Base-by-base conservation (phyloP, 1,139 yeast genomes). In the Yamadazyma pseudoaaseri region DNA sequence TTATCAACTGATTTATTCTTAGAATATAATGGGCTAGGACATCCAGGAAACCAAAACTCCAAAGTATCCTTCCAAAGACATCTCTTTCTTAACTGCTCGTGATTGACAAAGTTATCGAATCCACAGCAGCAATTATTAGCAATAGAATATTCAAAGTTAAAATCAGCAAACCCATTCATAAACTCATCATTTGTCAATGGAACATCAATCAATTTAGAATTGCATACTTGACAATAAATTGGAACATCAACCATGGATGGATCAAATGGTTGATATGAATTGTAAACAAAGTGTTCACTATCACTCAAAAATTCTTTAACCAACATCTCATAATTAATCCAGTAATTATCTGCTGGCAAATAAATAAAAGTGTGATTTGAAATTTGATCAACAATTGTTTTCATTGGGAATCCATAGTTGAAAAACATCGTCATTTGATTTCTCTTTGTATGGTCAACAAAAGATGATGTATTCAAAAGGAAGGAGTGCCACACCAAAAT, bases 401-500 rank as follows among this genome's bases (percentile, higher is more conserved):
- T 15, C 21, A 41, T 27, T 4, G 69, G 70, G 33, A 61, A 49
- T 0, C 60, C 57, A 31, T 40, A 48, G 13, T 38, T 36, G 31
- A 55, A 51, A 37, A 64, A 49, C 34, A 43, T 35, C 13, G 39
- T 27, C 29, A 54, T 48, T 12, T 53, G 44, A 35, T 52, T 50
- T 18, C 66, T 51, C 9, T 45, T 35, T 23, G 57, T 53, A 17
- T 53, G 54, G 29, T 62, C 67, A 37, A 60, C 54, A 34, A 46
- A 56, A 0, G 58, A 41, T 17, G 44, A 43, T 3, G 54, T 47
- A 29, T 48, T 40, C 27, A 46, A 35, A 13, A 43, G 29, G 30
- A 51, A 52, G 23, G 51, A 41, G 42, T 67, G 71, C 73, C 73
- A 67, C 1, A 66, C 65, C 61, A 66, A 52, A 7, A 65, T 34